Evolutionary conservation across 2,329 filamentous ascomycete species (phyloP).

Genomic region (Colletotrichum abscissum): DNA sequence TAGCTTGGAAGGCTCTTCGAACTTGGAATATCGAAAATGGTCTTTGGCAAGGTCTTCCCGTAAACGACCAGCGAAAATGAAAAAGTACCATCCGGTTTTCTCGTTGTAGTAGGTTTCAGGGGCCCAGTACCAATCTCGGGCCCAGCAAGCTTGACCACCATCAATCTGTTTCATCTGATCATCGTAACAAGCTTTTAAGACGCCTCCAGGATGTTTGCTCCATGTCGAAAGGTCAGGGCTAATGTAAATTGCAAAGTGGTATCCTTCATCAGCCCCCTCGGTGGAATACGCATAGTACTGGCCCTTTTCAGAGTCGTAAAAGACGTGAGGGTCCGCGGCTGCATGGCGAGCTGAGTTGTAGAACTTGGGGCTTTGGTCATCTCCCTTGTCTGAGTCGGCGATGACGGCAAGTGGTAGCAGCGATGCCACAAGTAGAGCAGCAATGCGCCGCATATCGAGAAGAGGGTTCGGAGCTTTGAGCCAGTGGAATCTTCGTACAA

Average conservation of each 20-base stretch:
- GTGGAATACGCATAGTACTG: slow-evolving; percentile 50
- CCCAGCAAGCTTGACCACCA: slow-evolving; percentile 49
- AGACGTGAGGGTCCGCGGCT: slow-evolving; percentile 46
- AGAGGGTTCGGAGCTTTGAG: not conserved
- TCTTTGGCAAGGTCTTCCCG: slow-evolving; percentile 45
- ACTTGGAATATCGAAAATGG: slow-evolving; percentile 47
- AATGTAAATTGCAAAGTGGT: slow-evolving; percentile 48
- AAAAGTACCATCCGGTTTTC: slow-evolving; percentile 50
- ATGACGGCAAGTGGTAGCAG: not conserved
- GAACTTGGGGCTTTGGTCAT: slow-evolving; percentile 41
- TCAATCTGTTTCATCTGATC: slow-evolving; percentile 41
- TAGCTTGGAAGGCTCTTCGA: slow-evolving; percentile 50
- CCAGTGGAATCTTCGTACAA: not conserved
- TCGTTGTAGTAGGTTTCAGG: slow-evolving; percentile 50
- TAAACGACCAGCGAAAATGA: slow-evolving; percentile 49
- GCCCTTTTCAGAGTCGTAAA: slow-evolving; percentile 44
- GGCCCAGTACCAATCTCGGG: slow-evolving; percentile 50
- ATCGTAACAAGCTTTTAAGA: slow-evolving; percentile 46
- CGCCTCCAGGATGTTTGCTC: slow-evolving; percentile 46
- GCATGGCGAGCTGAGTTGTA: slow-evolving; percentile 47
- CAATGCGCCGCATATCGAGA: not conserved
- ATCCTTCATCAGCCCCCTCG: slow-evolving; percentile 46
- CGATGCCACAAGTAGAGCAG: not conserved
- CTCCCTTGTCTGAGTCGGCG: not conserved
- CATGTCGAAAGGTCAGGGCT: slow-evolving; percentile 50